Evolutionary conservation across 345 rosid genomes (phyloP), one percentile per base, ranked within the genome.

Genomic region (Sapria himalayana): DNA sequence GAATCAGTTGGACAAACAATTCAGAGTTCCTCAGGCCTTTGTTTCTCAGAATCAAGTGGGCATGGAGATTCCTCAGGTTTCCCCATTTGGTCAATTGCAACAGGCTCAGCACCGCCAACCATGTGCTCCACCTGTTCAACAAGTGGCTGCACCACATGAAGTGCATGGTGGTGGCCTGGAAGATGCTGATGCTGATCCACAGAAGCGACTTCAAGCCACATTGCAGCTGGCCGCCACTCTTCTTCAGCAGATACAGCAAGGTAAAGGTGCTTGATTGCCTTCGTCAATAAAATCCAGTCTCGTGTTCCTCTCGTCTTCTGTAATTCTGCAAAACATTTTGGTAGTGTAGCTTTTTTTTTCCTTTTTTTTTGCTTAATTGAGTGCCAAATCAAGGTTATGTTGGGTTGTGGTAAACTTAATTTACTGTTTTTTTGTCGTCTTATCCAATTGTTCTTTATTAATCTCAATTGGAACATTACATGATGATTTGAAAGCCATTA

Each of bases 231-330:
- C 97, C 27, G 97, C 92, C 31, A 74, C 92, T 34, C 93, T 86
- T 59, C 94, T 86, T 59, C 89, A 86, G 46, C 97, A 81, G 60
- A 76, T 86, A 52, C 94, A 85, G 58, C 86, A 71, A 48, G 73
- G 78, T 23, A 81, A 78, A 64, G 76, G 76, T 25, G 61, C 66
- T 25, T 79, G 37, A 61, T n/a, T n/a, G n/a, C n/a, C n/a, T n/a
- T n/a, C n/a, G n/a, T n/a, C n/a, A n/a, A n/a, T n/a, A n/a, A n/a
- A n/a, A n/a, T n/a, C n/a, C n/a, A n/a, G n/a, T n/a, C n/a, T n/a
- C n/a, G n/a, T n/a, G n/a, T n/a, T n/a, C n/a, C n/a, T n/a, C n/a
- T n/a, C n/a, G n/a, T n/a, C n/a, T n/a, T n/a, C n/a, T n/a, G n/a
- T n/a, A n/a, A n/a, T n/a, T n/a, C n/a, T n/a, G n/a, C n/a, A n/a